phyloP scores from a whole-genome alignment of 1,139 yeast genomes.

The Yamadazyma oceani region DNA sequence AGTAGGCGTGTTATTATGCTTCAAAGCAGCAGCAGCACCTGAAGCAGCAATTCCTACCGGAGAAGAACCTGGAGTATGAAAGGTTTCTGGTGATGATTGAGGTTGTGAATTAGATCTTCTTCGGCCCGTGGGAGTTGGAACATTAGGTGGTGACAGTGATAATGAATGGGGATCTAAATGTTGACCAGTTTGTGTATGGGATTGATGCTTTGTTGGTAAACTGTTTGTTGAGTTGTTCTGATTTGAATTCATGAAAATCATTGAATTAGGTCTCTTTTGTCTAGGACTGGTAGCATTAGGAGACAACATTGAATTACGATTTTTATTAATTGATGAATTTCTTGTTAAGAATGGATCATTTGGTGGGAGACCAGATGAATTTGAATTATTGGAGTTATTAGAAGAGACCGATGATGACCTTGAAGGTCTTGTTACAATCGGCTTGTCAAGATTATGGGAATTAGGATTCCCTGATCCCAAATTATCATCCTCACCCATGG shows the following conservation, averaged over 20 bases:
- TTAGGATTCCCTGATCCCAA: too few species aligned
- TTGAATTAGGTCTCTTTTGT: conserved; percentile 27
- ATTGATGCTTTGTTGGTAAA: conserved; percentile 9
- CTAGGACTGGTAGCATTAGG: conserved; percentile 15
- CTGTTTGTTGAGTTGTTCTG: conserved; percentile 22
- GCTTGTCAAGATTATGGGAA: conserved; percentile 19
- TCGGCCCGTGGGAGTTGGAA: conserved; percentile 21
- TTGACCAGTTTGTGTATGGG: not conserved
- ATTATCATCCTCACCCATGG: not conserved
- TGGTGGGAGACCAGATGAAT: conserved; percentile 1
- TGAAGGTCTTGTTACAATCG: conserved; percentile 24
- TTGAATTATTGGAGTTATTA: conserved; percentile 13
- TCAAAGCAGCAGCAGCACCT: conserved; percentile 40
- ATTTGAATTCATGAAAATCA: conserved; percentile 23
- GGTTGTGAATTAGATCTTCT: conserved; percentile 45
- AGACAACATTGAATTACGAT: conserved; percentile 17
- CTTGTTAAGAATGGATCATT: conserved; percentile 12
- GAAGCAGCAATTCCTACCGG: conserved; percentile 24
- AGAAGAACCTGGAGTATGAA: conserved; percentile 12
- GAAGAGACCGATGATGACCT: conserved; percentile 29
- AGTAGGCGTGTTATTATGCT: conserved; percentile 14
- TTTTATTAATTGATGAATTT: conserved; percentile 20
- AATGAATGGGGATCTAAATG: not conserved
- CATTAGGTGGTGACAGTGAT: not conserved
- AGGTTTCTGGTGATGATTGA: conserved; percentile 8